Evolutionary conservation across 2,329 filamentous ascomycete species (phyloP), one percentile per base, ranked within the genome.

Genomic region (Fusarium sp.): DNA sequence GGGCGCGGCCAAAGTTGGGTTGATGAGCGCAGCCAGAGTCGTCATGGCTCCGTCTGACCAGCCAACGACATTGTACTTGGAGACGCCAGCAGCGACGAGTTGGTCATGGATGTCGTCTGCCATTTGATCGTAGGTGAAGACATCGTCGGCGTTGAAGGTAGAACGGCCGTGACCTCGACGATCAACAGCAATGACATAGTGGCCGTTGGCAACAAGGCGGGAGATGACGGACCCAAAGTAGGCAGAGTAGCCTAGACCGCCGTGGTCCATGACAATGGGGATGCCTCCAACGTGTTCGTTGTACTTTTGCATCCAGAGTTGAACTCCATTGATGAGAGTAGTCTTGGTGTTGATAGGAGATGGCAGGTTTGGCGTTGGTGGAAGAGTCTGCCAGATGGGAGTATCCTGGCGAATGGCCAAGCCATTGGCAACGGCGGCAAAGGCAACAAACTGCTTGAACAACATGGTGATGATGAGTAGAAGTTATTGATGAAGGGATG

Each of bases 221-320:
- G 73, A 72, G 70, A 84, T 83, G 53, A 84, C 82, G 55, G 79
- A 70, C 61, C 79, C 83, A 53, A 83, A 84, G 67, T 84, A 84
- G 12, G 81, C 81, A 12, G 82, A 84, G 75, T 83, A 83, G 27
- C 83, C 82, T 31, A 85, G 80, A 27, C 84, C 84, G 35, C 83
- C 83, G 70, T 84, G 81, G 49, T 83, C 76, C 64, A 85, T 74
- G 64, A 85, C 80, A 4, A 85, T 77, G 7, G 83, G 82, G 0
- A 77, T 71, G 16, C 77, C 76, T 38, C 78, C 78, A 4, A 79
- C 77, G 9, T 75, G 55, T 33, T 81, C 77, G 63, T 84, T 84
- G 78, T 84, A 85, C 72, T 83, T 80, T 67, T 84, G 83, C 74
- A 78, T 80, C 83, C 83, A 85, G 22, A 85, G 80, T 9, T 83